A percentile compares a stretch with the other conserved stretches of the same genome.
Conservation (phyloP, 139 green algal genomes). For the Chlorella sp. region DNA sequence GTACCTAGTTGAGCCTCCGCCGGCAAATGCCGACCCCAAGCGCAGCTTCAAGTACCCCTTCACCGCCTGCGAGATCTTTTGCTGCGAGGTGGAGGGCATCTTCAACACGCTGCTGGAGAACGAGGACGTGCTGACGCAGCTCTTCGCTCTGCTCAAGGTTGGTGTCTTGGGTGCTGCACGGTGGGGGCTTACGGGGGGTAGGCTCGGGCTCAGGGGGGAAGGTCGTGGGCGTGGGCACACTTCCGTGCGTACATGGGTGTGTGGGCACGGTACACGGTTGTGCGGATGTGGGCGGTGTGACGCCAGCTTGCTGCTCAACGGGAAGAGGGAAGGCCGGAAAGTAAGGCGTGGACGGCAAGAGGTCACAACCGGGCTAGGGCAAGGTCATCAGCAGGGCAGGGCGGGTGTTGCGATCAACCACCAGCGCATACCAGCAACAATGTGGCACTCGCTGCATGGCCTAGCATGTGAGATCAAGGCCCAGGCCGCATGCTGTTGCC, state of each 20-base stretch:
- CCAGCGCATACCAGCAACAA: neutral
- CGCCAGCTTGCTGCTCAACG: no score
- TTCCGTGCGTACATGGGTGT: no score
- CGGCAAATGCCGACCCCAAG: conserved; percentile 65
- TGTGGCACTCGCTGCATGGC: neutral
- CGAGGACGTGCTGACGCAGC: conserved; percentile 73
- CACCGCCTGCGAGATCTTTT: conserved; percentile 96
- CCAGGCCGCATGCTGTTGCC: no score
- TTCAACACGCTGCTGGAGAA: conserved; percentile 90
- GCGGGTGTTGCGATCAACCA: no score
- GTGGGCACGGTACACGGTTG: no score
- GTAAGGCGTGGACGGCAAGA: no score
- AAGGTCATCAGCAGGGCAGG: neutral
- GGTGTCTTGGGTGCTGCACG: neutral
- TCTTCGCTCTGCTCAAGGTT: conserved; percentile 85
- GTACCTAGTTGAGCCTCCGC: conserved; percentile 70
- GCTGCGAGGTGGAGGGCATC: conserved; percentile 96
- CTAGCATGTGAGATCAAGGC: neutral
- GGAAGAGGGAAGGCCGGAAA: no score
- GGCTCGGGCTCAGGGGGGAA: no score
- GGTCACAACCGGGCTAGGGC: no score
- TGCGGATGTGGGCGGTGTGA: no score
- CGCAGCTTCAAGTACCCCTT: conserved; percentile 95
- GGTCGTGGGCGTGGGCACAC: no score
- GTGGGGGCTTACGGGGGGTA: neutral